These are phyloP conservation scores for Ceratobasidium papillatum DNA, from an alignment of 1,284 basidiomycete genomes.

Conservation along the genomic window DNA sequence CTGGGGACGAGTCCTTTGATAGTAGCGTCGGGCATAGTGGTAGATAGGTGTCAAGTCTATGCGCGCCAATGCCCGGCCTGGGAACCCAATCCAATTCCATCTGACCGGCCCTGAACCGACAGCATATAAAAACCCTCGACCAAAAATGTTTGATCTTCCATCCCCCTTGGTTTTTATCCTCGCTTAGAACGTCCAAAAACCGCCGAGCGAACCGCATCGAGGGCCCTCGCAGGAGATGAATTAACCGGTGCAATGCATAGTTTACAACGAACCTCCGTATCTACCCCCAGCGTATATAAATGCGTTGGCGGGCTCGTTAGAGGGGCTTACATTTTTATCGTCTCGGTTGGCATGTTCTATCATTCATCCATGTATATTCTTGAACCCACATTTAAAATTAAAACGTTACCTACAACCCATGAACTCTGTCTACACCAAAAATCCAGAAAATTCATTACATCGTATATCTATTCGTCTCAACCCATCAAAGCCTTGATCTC, in stretches of 20 bases:
- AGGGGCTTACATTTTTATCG: slow-evolving; percentile 37
- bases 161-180: slow-evolving; percentile 33
- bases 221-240: slow-evolving; percentile 40
- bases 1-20: slow-evolving; percentile 82
- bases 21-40: slow-evolving; percentile 43
- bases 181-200: slow-evolving; percentile 32
- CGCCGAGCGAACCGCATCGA: slow-evolving; percentile 32
- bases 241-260: slow-evolving; percentile 39
- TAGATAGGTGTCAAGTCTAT: background rate
- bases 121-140: background rate
- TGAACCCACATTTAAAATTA: slow-evolving; percentile 18
- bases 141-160: slow-evolving; percentile 8
- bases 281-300: slow-evolving; percentile 23
- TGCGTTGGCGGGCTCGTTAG: slow-evolving; percentile 37
- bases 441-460: background rate
- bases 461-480: background rate
- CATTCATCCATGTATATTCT: background rate
- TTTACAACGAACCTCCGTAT: slow-evolving; percentile 39
- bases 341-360: background rate
- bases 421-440: background rate
- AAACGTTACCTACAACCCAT: background rate
- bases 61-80: background rate
- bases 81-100: slow-evolving; percentile 18
- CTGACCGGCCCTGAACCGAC: slow-evolving; percentile 1
- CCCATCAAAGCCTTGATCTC: slow-evolving; percentile 57